Evolutionary conservation across 257 asterid genomes (phyloP).

Genomic region (Lithospermum erythrorhizon): DNA sequence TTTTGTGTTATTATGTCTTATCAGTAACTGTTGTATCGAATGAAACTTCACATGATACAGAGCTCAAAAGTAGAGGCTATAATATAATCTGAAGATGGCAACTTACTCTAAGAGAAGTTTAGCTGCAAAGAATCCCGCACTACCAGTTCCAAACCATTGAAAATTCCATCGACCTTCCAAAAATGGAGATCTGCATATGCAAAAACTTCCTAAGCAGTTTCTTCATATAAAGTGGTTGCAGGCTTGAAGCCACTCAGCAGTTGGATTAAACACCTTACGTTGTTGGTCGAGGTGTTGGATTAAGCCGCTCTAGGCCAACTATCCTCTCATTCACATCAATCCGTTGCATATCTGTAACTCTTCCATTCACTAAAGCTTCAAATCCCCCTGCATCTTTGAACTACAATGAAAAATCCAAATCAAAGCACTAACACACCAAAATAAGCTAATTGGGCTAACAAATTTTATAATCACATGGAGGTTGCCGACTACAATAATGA

Average conservation of each 20-base stretch:
- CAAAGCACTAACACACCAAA: not conserved
- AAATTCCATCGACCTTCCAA: constrained; percentile 65
- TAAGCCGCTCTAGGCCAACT: constrained; percentile 69
- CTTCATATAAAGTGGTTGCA: not conserved
- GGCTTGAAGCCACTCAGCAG: constrained; percentile 4
- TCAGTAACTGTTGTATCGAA: too few relatives aligned
- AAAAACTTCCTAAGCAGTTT: constrained; percentile 16
- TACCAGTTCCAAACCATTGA: constrained; percentile 72
- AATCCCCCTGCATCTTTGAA: constrained; percentile 78
- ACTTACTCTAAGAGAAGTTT: constrained; percentile 54
- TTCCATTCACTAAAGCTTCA: constrained; percentile 62
- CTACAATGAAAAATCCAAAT: constrained; percentile 21
- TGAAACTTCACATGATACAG: not conserved
- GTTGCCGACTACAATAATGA: too few relatives aligned
- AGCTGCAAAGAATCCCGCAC: constrained; percentile 58
- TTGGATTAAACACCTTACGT: constrained; percentile 52
- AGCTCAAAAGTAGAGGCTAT: not conserved
- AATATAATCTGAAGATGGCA: not conserved
- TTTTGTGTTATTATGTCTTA: too few relatives aligned
- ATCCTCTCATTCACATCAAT: constrained; percentile 77
- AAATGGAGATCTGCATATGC: constrained; percentile 55
- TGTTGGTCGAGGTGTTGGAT: constrained; percentile 86
- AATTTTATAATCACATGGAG: too few relatives aligned
- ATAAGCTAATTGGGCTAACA: too few relatives aligned
- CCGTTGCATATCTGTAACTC: constrained; percentile 41